These are phyloP conservation scores for Paramyrothecium roridum DNA, from an alignment of 2,329 filamentous ascomycete species.

Conservation along the genomic window DNA sequence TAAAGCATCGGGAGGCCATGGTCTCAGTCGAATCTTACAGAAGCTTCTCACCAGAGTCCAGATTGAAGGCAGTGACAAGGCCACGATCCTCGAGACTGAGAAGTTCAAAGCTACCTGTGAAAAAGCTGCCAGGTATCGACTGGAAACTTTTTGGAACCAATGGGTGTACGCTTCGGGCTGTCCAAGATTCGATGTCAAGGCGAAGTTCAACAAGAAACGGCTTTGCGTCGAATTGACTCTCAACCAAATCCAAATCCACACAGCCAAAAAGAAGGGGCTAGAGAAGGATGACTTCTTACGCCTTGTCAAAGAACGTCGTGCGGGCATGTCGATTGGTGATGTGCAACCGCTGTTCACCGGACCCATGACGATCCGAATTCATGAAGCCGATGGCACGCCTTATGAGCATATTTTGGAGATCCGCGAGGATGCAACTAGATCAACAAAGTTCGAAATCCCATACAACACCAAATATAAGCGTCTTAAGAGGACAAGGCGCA, in stretches of 20 bases:
- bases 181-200: slow-evolving; percentile 79
- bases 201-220: slow-evolving; percentile 97
- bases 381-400: slow-evolving; percentile 95
- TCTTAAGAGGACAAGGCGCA: slow-evolving; percentile 79
- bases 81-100: slow-evolving; percentile 70
- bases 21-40: slow-evolving; percentile 80
- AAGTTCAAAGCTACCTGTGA: slow-evolving; percentile 83
- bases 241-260: slow-evolving; percentile 64
- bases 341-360: slow-evolving; percentile 84
- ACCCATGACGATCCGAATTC: slow-evolving; percentile 95
- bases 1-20: slow-evolving; percentile 78
- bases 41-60: slow-evolving; percentile 84
- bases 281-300: slow-evolving; percentile 76
- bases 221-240: slow-evolving; percentile 91
- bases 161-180: slow-evolving; percentile 90
- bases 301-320: slow-evolving; percentile 75
- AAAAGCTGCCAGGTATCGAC: slow-evolving; percentile 79
- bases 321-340: slow-evolving; percentile 65
- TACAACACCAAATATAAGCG: slow-evolving; percentile 99
- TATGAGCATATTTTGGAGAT: slow-evolving; percentile 98
- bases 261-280: slow-evolving; percentile 43
- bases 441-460: slow-evolving; percentile 82
- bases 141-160: slow-evolving; percentile 90
- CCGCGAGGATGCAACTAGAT: slow-evolving; percentile 75
- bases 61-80: slow-evolving; percentile 56